phyloP scores from a whole-genome alignment of 192 early-diverging fungal species.

The Geosiphon pyriformis region DNA sequence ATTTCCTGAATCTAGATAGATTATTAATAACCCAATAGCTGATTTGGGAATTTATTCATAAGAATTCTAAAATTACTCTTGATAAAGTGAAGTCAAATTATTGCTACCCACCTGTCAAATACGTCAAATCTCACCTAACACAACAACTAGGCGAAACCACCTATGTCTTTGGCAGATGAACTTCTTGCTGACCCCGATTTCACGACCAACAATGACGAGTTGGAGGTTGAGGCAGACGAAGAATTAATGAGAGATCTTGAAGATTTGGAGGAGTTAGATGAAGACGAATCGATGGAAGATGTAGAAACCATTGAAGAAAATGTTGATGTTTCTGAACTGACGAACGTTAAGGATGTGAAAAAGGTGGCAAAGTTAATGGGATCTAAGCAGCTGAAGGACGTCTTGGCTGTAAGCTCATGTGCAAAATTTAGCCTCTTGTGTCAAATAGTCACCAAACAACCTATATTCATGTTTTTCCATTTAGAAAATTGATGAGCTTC shows the following conservation, averaged over 20 bases:
- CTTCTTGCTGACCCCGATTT: slow-evolving; percentile 85
- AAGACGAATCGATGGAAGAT: slow-evolving; percentile 46
- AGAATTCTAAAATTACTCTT: too few relatives aligned
- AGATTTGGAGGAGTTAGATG: slow-evolving; percentile 35
- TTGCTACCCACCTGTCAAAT: too few relatives aligned
- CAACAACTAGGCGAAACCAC: too few relatives aligned
- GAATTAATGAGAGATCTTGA: slow-evolving; percentile 28
- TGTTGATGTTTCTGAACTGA: slow-evolving; percentile 34
- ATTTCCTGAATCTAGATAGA: too few relatives aligned
- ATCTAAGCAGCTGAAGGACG: slow-evolving; percentile 51
- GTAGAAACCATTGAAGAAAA: slow-evolving; percentile 40
- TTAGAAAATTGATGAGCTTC: slow-evolving; percentile 51
- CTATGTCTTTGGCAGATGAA: slow-evolving; percentile 82
- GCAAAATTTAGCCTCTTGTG: slow-evolving; percentile 11
- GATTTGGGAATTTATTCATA: too few relatives aligned
- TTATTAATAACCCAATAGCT: too few relatives aligned
- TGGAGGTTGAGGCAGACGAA: slow-evolving; percentile 33
- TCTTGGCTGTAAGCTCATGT: slow-evolving; percentile 49
- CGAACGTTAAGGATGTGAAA: slow-evolving; percentile 47
- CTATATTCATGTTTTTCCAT: background rate
- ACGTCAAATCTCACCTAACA: too few relatives aligned
- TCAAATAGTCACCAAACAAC: too few relatives aligned
- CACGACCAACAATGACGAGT: slow-evolving; percentile 48
- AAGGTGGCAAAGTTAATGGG: slow-evolving; percentile 60
- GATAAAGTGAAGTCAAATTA: too few relatives aligned